Base-by-base conservation (phyloP, 73 alveolate species). In the Symbiodinium natans region DNA sequence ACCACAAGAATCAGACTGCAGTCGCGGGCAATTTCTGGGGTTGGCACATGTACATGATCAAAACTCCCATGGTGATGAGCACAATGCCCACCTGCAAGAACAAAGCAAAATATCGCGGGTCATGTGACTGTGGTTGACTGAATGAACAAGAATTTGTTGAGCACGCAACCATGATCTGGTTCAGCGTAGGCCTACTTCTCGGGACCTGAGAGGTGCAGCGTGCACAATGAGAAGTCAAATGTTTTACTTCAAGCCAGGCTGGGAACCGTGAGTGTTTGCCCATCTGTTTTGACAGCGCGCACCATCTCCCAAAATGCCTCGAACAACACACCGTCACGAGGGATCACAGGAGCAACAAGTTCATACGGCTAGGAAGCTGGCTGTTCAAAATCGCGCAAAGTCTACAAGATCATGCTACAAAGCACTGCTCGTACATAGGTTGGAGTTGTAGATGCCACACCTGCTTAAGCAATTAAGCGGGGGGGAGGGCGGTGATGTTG, bases 61-160 rank as follows among this genome's bases (percentile, higher is more conserved):
- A 71, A 71, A 71, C 75, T 63, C 96, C 96, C 96, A 90, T 90
- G 80, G 96, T 40, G 8, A 90, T 84, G 29, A 90, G 77, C 40
- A 90, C 96, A 13, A 90, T 17, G 0, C 96, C 96, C 96, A 90
- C 96, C 96, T 90, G n/a, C 13, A 9, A 1, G 38, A 25, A 23
- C 77, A 63, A 46, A 46, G 6, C 59, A 46, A 46, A 6, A n/a
- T n/a, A n/a, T n/a, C n/a, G n/a, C n/a, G n/a, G n/a, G n/a, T n/a
- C n/a, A n/a, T n/a, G n/a, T n/a, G n/a, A n/a, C n/a, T n/a, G n/a
- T n/a, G n/a, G n/a, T n/a, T n/a, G 29, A 52, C 68, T 4, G 68
- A 7, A 52, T 5, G 15, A 48, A 52, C 27, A 52, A 52, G 68
- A 52, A 21, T 27, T 27, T 27, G 36, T 34, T 63, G 31, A 63